Evolutionary conservation across 176 grass and related monocot species (phyloP), one percentile per base, ranked within the genome.

Genomic region (Carex kokanica): DNA sequence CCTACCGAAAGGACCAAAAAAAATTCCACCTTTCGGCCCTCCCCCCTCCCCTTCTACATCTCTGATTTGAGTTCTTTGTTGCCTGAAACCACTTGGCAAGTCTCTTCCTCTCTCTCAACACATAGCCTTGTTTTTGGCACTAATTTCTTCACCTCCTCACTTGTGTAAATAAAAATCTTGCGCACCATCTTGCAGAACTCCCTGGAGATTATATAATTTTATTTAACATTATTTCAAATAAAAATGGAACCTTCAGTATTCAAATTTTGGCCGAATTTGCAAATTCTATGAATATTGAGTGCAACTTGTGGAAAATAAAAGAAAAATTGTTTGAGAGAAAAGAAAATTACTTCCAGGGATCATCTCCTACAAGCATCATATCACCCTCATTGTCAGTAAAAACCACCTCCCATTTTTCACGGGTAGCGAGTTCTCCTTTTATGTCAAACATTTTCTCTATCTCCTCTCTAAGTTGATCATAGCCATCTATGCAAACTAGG

Each of bases 361-460:
- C 88, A 59, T 86, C 90, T 70, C 93, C 93, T 0, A 92, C 88
- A 80, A 90, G 85, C 85, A 87, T 86, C 23, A 78, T 87, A 60
- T 91, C 92, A 10, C 85, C 85, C 49, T 94, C 88, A 29, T 94
- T 81, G 5, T 92, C 88, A 7, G 81, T 97, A 85, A 94, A 97
- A 78, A 89, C 72, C n/a, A 92, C 88, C 60, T 91, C 83, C 85
- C 87, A 92, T 88, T 92, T 94, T 57, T 86, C 83, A 78, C 87
- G 88, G 21, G 69, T 78, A 87, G 86, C 53, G 68, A 96, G 93
- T 80, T 93, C 34, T 64, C 88, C 90, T 80, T 88, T 85, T 85
- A 92, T 92, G 59, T 92, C 82, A 38, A 97, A 97, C 94, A 97
- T 92, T 69, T 84, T 82, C 78, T 91, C 88, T 23, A 97, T 84